Conservation (phyloP, 768 basidiomycete species). For the Fomitopsis pulvina region DNA sequence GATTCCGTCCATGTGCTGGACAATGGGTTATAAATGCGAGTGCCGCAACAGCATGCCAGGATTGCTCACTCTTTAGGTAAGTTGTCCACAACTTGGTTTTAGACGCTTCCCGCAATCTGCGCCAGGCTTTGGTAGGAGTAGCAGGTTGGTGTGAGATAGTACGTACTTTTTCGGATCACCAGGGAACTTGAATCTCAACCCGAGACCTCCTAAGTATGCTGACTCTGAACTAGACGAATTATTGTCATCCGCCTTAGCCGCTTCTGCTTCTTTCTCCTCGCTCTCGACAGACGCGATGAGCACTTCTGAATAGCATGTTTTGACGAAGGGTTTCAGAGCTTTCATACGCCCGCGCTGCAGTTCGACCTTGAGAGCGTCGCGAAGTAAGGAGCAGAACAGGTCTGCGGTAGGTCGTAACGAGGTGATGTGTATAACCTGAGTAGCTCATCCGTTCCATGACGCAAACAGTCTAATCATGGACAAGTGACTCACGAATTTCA, state of each 20-base stretch:
- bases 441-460: neutral
- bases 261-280: conserved; percentile 53
- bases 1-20: conserved; percentile 84
- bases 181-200: conserved; percentile 81
- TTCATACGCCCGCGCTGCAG: conserved; percentile 93
- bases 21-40: conserved; percentile 2
- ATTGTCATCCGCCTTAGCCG: conserved; percentile 49
- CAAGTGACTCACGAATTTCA: conserved; percentile 64
- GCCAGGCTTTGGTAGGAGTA: no score
- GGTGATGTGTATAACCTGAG: conserved; percentile 87
- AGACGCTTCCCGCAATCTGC: conserved; percentile 79
- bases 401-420: conserved; percentile 91
- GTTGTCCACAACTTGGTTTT: conserved; percentile 95
- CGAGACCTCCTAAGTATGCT: conserved; percentile 71
- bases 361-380: conserved; percentile 85
- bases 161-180: conserved; percentile 87
- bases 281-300: conserved; percentile 51
- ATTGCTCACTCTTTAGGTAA: conserved; percentile 67
- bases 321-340: conserved; percentile 79
- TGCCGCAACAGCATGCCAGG: conserved; percentile 2
- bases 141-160: neutral
- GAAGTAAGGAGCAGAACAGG: conserved; percentile 82
- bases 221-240: conserved; percentile 32
- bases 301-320: conserved; percentile 93
- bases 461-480: neutral